phyloP scores from a whole-genome alignment of 1,284 basidiomycete species.

The Rugosomyces carneus region DNA sequence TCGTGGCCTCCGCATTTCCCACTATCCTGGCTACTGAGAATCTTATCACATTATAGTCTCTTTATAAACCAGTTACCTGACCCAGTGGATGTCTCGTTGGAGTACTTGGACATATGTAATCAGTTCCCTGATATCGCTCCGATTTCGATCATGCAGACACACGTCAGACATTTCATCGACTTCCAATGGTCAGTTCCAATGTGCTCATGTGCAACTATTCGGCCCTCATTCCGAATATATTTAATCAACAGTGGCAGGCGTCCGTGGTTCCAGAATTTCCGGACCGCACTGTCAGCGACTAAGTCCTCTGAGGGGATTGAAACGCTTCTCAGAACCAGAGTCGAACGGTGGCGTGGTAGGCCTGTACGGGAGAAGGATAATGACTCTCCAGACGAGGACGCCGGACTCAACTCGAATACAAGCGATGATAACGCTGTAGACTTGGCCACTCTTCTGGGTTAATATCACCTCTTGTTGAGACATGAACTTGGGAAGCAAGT shows the following conservation, averaged over 20 bases:
- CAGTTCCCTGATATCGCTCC: slow-evolving; percentile 41
- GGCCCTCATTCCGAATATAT: slow-evolving; percentile 12
- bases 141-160: slow-evolving; percentile 45
- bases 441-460: slow-evolving; percentile 10
- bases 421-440: slow-evolving; percentile 11
- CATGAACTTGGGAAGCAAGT: not conserved
- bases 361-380: slow-evolving; percentile 20
- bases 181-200: slow-evolving; percentile 49
- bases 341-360: slow-evolving; percentile 47
- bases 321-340: slow-evolving; percentile 34
- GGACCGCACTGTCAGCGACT: slow-evolving; percentile 36
- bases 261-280: slow-evolving; percentile 54
- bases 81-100: slow-evolving; percentile 54
- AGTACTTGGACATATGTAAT: slow-evolving; percentile 55
- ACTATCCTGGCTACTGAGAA: slow-evolving; percentile 3
- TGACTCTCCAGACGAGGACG: slow-evolving; percentile 9
- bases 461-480: slow-evolving; percentile 1
- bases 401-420: slow-evolving; percentile 6
- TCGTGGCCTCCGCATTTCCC: slow-evolving; percentile 15
- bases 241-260: slow-evolving; percentile 35
- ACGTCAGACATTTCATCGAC: slow-evolving; percentile 56
- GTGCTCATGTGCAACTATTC: slow-evolving; percentile 10
- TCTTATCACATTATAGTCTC: slow-evolving; percentile 30
- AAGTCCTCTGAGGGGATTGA: slow-evolving; percentile 42
- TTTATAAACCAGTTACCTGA: slow-evolving; percentile 49